A percentile compares a stretch with the other conserved stretches of the same genome.
Evolutionary conservation across 345 rosid genomes (phyloP).

Genomic region (Acer yangbiense): DNA sequence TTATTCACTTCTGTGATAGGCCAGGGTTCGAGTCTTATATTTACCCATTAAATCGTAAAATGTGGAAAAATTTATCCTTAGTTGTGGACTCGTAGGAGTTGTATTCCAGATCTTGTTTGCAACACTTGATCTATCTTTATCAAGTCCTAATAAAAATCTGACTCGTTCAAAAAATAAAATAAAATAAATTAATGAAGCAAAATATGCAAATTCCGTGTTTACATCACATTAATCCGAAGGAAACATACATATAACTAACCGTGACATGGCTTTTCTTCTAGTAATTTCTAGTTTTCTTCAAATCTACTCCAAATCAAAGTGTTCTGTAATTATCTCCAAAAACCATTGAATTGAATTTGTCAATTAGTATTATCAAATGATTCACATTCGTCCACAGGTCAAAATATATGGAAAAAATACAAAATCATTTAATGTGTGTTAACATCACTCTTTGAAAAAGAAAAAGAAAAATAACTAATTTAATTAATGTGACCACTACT

Average conservation of each 20-base stretch:
- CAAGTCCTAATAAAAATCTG: too few species aligned
- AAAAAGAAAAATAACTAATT: too few species aligned
- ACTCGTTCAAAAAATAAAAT: too few species aligned
- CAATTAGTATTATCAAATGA: neutral
- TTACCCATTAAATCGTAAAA: too few species aligned
- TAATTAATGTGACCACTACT: neutral
- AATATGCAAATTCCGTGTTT: neutral
- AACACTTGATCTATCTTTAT: too few species aligned
- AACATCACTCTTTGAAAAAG: too few species aligned
- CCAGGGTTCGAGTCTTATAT: too few species aligned
- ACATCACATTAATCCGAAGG: neutral
- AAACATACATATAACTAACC: neutral
- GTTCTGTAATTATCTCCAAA: neutral
- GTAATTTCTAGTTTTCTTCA: conserved; percentile 28
- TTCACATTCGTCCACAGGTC: neutral
- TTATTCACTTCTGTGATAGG: too few species aligned
- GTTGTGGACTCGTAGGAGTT: too few species aligned
- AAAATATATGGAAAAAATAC: too few species aligned
- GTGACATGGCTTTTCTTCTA: neutral
- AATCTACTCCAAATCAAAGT: conserved; percentile 36
- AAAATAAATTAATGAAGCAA: neutral
- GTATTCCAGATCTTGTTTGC: too few species aligned
- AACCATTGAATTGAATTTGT: neutral
- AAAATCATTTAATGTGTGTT: neutral
- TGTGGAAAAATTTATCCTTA: too few species aligned